phyloP scores from a whole-genome alignment of 2,329 filamentous ascomycete species.

The Aspergillus neotritici region DNA sequence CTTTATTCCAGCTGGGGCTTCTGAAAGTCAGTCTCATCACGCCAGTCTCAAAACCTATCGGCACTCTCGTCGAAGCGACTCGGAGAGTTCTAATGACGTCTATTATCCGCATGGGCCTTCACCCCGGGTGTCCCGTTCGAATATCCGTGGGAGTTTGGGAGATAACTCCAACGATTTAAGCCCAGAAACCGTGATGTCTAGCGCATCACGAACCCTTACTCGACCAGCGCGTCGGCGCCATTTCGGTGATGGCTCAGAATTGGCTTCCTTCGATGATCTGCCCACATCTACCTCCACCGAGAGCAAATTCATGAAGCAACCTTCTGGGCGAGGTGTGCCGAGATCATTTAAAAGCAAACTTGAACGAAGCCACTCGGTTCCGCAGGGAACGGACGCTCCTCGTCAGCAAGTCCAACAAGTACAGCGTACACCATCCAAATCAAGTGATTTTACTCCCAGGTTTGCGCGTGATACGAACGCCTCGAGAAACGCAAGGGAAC shows the following conservation, averaged over 20 bases:
- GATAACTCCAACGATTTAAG: constrained; percentile 43
- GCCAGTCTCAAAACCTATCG: constrained; percentile 65
- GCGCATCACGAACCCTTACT: constrained; percentile 64
- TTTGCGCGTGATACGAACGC: constrained; percentile 64
- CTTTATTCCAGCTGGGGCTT: constrained; percentile 72
- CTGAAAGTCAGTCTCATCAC: constrained; percentile 72
- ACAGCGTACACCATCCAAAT: constrained; percentile 52
- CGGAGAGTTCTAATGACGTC: constrained; percentile 59
- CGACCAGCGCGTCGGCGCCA: constrained; percentile 64
- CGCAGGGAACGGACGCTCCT: constrained; percentile 35
- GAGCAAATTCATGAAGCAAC: constrained; percentile 75
- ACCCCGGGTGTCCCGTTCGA: constrained; percentile 36
- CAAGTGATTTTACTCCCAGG: constrained; percentile 50
- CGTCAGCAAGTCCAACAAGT: constrained; percentile 45
- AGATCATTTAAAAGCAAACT: constrained; percentile 54
- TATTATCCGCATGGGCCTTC: constrained; percentile 36
- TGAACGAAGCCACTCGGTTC: constrained; percentile 38
- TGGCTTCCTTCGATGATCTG: constrained; percentile 90
- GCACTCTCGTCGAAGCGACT: constrained; percentile 73
- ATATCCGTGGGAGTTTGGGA: constrained; percentile 47
- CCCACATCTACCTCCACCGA: constrained; percentile 80
- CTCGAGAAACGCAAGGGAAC: constrained; percentile 59
- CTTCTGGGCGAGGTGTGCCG: constrained; percentile 61
- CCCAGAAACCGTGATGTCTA: constrained; percentile 48
- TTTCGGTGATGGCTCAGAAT: constrained; percentile 87